Conservation (phyloP, 2,329 filamentous ascomycete genomes). For the Pseudogymnoascus sp. region DNA sequence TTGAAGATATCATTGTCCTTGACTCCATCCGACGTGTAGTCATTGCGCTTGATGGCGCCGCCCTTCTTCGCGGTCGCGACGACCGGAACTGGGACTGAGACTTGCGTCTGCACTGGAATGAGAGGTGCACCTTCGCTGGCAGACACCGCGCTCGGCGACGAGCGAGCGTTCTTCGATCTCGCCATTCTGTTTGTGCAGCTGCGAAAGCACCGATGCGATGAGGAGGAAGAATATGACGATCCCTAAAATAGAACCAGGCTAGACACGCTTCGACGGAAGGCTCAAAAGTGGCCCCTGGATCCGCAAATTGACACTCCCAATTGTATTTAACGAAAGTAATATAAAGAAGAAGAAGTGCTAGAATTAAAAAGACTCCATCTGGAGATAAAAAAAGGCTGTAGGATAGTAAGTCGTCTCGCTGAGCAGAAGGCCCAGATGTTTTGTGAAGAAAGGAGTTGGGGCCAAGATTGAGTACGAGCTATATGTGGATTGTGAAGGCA, state of each 20-base stretch:
- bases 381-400: neutral
- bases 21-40: constrained; percentile 72
- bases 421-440: constrained; percentile 2
- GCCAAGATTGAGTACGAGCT: constrained; percentile 6
- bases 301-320: neutral
- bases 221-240: neutral
- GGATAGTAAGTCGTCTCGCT: neutral
- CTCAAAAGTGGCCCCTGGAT: constrained; percentile 1
- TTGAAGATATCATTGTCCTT: constrained; percentile 87
- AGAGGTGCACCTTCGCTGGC: neutral
- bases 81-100: neutral
- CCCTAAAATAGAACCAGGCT: constrained; percentile 2
- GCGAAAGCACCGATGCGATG: neutral
- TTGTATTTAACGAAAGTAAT: constrained; percentile 9
- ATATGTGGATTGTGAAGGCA: constrained; percentile 2
- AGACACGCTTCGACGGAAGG: constrained; percentile 3
- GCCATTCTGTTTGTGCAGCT: constrained; percentile 1
- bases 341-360: neutral
- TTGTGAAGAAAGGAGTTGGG: constrained; percentile 5
- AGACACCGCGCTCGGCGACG: neutral
- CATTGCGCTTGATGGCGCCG: constrained; percentile 28
- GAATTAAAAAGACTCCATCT: constrained; percentile 8
- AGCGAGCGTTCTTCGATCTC: constrained; percentile 8
- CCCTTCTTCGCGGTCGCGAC: constrained; percentile 4
- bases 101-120: neutral